A percentile compares a stretch with the other conserved stretches of the same genome.
Evolutionary conservation across 164 flowering plant species (phyloP).

Genomic region (Cinnamomum micranthum): DNA sequence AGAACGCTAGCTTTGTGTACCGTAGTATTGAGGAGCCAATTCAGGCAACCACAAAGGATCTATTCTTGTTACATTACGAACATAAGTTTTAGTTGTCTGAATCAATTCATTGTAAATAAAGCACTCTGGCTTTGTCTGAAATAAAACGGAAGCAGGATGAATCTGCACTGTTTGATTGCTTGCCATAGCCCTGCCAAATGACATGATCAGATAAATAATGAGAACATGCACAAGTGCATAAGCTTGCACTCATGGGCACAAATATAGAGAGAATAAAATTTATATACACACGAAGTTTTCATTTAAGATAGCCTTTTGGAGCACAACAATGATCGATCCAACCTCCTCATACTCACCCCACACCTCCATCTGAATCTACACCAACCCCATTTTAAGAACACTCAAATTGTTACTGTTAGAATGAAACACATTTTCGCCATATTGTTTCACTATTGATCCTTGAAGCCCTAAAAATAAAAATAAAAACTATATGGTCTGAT

Average conservation of each 20-base stretch:
- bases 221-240: not conserved
- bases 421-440: too few species aligned
- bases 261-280: too few species aligned
- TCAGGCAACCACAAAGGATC: slow-evolving; percentile 86
- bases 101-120: slow-evolving; percentile 79
- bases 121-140: slow-evolving; percentile 69
- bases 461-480: too few species aligned
- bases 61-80: slow-evolving; percentile 71
- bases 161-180: slow-evolving; percentile 70
- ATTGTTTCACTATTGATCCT: too few species aligned
- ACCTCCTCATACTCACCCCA: too few species aligned
- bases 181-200: slow-evolving; percentile 60
- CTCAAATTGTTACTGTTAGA: too few species aligned
- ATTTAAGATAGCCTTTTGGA: too few species aligned
- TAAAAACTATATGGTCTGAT: too few species aligned
- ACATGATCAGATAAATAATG: not conserved
- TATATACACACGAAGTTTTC: too few species aligned
- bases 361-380: too few species aligned
- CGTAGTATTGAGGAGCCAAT: slow-evolving; percentile 76
- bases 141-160: slow-evolving; percentile 81
- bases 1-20: slow-evolving; percentile 4
- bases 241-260: not conserved
- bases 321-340: too few species aligned
- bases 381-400: too few species aligned
- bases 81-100: slow-evolving; percentile 61